These are phyloP conservation scores for Calocybe indica DNA, from an alignment of 768 basidiomycete species.

Conservation along the genomic window DNA sequence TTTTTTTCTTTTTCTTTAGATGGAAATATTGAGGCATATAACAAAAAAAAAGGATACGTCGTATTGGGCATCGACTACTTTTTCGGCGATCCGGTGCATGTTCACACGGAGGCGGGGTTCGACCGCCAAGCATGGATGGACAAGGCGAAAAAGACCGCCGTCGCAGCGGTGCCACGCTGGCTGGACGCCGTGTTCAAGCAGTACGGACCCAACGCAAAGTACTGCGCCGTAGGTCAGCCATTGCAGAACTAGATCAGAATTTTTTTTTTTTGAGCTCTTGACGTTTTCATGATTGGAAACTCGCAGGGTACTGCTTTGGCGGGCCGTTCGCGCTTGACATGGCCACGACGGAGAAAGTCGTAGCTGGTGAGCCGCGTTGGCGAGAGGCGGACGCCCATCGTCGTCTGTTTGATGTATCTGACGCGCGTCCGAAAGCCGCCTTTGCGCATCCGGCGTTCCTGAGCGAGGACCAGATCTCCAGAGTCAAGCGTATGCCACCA, in stretches of 20 bases:
- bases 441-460: slow-evolving; percentile 52
- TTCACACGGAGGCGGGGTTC: slow-evolving; percentile 20
- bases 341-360: slow-evolving; percentile 37
- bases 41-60: slow-evolving; percentile 36
- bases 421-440: slow-evolving; percentile 29
- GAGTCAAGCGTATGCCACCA: slow-evolving; percentile 35
- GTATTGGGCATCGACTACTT: slow-evolving; percentile 63
- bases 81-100: slow-evolving; percentile 48
- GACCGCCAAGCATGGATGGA: not conserved
- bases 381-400: not conserved
- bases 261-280: not conserved
- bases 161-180: slow-evolving; percentile 35
- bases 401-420: not conserved
- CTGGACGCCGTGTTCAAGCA: slow-evolving; percentile 39
- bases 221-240: not conserved
- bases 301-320: slow-evolving; percentile 54
- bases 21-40: not conserved
- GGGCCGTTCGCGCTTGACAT: slow-evolving; percentile 45
- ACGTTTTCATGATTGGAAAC: not conserved
- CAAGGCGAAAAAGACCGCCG: not conserved
- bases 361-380: slow-evolving; percentile 31
- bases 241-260: not conserved
- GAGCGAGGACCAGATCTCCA: slow-evolving; percentile 40
- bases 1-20: slow-evolving; percentile 27
- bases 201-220: slow-evolving; percentile 15